phyloP scores from a whole-genome alignment of 345 rosid species.

The Orychophragmus violaceus region DNA sequence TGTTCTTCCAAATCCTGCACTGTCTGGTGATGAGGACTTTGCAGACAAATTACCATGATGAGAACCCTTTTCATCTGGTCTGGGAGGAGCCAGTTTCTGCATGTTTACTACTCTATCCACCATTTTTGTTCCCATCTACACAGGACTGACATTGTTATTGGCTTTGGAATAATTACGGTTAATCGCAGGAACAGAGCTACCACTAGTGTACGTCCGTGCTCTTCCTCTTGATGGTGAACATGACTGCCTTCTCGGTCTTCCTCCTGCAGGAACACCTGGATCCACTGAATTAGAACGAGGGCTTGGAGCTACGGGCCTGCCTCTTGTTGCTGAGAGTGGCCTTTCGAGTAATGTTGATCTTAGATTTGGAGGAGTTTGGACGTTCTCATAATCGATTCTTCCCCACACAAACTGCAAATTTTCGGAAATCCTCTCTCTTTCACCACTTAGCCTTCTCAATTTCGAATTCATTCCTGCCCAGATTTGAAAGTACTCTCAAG shows the following conservation, averaged over 20 bases:
- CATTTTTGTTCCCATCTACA: constrained; percentile 79
- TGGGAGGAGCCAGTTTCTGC: constrained; percentile 81
- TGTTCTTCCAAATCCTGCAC: no score
- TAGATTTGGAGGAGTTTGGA: constrained; percentile 93
- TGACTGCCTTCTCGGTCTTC: constrained; percentile 73
- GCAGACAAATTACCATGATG: constrained; percentile 64
- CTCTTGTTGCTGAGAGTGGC: no score
- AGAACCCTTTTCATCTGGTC: constrained; percentile 61
- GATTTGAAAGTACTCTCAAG: no score
- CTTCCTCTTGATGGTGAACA: constrained; percentile 97
- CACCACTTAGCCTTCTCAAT: no score
- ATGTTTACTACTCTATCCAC: constrained; percentile 93
- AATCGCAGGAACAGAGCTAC: constrained; percentile 85
- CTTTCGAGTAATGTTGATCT: constrained; percentile 79
- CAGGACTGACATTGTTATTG: no score
- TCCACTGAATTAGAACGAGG: constrained; percentile 81
- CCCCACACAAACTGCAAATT: no score
- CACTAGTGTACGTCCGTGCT: constrained; percentile 55
- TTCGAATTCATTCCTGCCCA: no score
- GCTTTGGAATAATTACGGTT: no score
- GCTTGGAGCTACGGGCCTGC: constrained; percentile 92
- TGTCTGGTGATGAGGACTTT: no score
- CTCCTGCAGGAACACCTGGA: constrained; percentile 49
- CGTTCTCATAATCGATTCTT: no score
- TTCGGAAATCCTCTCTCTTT: no score